Conservation (phyloP, 192 early-diverging fungal species). For the Rhizoclosmatium globosum region DNA sequence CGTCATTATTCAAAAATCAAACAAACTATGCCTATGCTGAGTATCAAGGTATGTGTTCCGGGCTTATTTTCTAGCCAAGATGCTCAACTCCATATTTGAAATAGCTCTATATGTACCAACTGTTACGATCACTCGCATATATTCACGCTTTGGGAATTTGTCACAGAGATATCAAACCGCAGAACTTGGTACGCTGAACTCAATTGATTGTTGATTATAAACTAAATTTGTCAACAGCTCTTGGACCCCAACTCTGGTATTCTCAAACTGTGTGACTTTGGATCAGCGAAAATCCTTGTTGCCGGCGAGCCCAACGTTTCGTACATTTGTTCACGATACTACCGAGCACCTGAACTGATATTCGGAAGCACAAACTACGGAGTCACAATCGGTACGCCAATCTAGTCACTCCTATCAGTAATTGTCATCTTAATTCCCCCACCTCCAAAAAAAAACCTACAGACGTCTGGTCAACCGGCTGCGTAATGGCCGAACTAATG, state of each 20-base stretch:
- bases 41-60: constrained; percentile 72
- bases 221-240: constrained; percentile 52
- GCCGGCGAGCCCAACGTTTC: constrained; percentile 98
- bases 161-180: constrained; percentile 99
- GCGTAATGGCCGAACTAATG: constrained; percentile 97
- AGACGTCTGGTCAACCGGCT: constrained; percentile 96
- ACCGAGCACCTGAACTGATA: constrained; percentile 96
- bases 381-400: constrained; percentile 66
- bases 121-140: constrained; percentile 96
- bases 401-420: background rate
- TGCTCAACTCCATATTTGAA: background rate
- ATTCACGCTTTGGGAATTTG: constrained; percentile 97
- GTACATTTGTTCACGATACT: constrained; percentile 98
- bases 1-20: constrained; percentile 91
- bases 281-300: constrained; percentile 93
- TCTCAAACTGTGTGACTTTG: constrained; percentile 98
- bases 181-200: constrained; percentile 76
- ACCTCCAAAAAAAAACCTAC: background rate
- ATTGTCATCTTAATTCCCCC: background rate
- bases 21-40: constrained; percentile 93
- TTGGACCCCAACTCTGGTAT: constrained; percentile 90
- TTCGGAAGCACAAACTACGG: constrained; percentile 96
- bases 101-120: constrained; percentile 98
- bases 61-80: too few species aligned
- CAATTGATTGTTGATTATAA: background rate